Base-by-base conservation (phyloP, 2,329 filamentous ascomycete species). In the Trichoderma cornu-damae region DNA sequence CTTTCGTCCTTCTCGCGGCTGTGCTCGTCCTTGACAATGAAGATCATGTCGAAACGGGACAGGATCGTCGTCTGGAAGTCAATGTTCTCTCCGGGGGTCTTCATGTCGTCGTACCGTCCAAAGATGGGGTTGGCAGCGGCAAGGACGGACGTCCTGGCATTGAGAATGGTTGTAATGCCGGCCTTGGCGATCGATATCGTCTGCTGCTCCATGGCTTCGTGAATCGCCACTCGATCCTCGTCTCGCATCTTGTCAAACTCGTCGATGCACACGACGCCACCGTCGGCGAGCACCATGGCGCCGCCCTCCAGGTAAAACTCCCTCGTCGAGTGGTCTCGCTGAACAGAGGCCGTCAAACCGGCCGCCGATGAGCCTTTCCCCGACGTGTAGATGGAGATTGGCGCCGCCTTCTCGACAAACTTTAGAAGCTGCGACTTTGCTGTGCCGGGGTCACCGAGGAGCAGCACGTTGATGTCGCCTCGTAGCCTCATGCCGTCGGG, bases 241-340 rank as follows among this genome's bases (percentile, higher is more conserved):
- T 99, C 94, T 61, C 94, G 83, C 94, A 99, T 99, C 79, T 99
- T 99, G 77, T 99, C 94, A 69, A 99, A 99, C 74, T 99, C 94
- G 69, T 99, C 94, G 65, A 99, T 99, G 73, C 94, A 97, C 8
- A 97, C 94, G 1, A 97, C 93, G 66, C 94, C 94, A 2, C 92
- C 92, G 64, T 99, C 94, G 3, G 94, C 94, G 16, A 99, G 83
- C 3, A 99, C 94, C 94, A 99, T 97, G 30, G 94, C 94, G 73
- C 94, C 94, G 46, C 94, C 94, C 77, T 99, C 94, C 0, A 99
- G 84, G 68, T 97, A 99, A 72, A 99, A 99, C 70, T 99, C 94
- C 51, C 94, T 84, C 0, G 93, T 96, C 12, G 86, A 88, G 12
- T 89, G 86, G 68, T 99, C 94, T 59, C 94, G 86, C 66, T 99